These are phyloP conservation scores for Talaromyces stipitatus DNA, from an alignment of 495 filamentous ascomycete species.

Conservation along the genomic window DNA sequence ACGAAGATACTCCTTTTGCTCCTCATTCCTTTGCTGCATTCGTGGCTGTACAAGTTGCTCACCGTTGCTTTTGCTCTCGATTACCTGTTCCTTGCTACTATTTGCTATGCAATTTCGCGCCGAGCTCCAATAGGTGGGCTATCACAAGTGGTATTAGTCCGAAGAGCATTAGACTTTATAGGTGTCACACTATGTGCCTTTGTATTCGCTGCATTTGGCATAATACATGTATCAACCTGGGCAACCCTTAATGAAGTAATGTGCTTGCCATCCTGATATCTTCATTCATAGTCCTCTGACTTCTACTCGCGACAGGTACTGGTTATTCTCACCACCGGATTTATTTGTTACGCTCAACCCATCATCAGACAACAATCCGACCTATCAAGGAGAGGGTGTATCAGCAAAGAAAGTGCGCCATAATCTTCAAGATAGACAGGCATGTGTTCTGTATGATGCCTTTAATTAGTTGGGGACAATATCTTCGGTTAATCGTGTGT, in stretches of 20 bases:
- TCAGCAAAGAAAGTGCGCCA: too few relatives aligned
- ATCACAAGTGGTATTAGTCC: slow-evolving; percentile 1
- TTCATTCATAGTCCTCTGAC: not conserved
- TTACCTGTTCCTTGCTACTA: slow-evolving; percentile 1
- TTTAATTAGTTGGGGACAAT: too few relatives aligned
- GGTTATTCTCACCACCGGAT: not conserved
- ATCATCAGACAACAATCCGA: too few relatives aligned
- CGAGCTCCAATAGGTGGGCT: not conserved
- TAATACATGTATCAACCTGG: not conserved
- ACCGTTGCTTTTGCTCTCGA: not conserved
- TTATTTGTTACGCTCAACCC: not conserved
- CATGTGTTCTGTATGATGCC: too few relatives aligned
- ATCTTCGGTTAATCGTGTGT: too few relatives aligned
- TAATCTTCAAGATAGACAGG: too few relatives aligned
- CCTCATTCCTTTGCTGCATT: not conserved
- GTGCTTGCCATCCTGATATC: too few relatives aligned
- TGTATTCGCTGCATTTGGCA: not conserved
- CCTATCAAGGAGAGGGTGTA: too few relatives aligned
- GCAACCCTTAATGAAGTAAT: slow-evolving; percentile 1
- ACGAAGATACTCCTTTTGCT: not conserved
- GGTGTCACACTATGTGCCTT: not conserved
- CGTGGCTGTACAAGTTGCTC: not conserved
- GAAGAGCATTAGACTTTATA: not conserved
- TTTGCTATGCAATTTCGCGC: slow-evolving; percentile 1
- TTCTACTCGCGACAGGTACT: slow-evolving; percentile 1